Evolutionary conservation across 305 asterid genomes (phyloP).

Genomic region (Striga hermonthica): DNA sequence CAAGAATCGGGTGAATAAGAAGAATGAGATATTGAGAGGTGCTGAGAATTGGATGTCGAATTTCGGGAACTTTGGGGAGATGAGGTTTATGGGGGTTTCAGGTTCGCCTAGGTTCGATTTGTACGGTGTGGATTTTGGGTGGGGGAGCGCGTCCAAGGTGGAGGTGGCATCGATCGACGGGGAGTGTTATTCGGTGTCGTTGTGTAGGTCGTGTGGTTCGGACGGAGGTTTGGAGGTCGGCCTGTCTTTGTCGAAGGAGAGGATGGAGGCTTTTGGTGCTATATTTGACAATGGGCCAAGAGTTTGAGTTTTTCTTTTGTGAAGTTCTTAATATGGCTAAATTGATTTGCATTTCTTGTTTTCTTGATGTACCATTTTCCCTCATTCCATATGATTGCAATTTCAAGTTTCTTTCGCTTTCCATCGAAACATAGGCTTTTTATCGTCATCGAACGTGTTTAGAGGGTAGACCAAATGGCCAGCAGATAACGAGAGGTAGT

Average conservation of each 20-base stretch:
- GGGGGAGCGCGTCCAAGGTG: constrained; percentile 41
- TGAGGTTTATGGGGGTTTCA: constrained; percentile 23
- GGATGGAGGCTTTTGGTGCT: constrained; percentile 48
- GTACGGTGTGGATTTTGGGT: constrained; percentile 38
- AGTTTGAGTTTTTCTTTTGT: too few relatives aligned
- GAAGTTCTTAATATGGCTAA: too few relatives aligned
- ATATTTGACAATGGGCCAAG: constrained; percentile 34
- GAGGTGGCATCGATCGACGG: constrained; percentile 42
- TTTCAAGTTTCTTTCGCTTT: too few relatives aligned
- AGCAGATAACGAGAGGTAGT: too few relatives aligned
- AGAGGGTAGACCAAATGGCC: too few relatives aligned
- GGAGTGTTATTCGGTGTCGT: constrained; percentile 37
- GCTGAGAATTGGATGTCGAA: constrained; percentile 34
- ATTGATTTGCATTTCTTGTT: too few relatives aligned
- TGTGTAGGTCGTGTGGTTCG: constrained; percentile 34
- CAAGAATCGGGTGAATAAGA: constrained; percentile 24
- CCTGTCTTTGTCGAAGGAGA: constrained; percentile 36
- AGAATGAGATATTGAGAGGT: constrained; percentile 33
- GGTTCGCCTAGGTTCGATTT: constrained; percentile 47
- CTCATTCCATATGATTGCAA: too few relatives aligned
- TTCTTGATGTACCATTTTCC: too few relatives aligned
- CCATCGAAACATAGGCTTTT: too few relatives aligned
- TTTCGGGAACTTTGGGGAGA: background rate
- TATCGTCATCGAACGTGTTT: too few relatives aligned
- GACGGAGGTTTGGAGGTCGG: constrained; percentile 50